Conservation (phyloP, 1,284 basidiomycete species). For the Fomitopsis palustris region DNA sequence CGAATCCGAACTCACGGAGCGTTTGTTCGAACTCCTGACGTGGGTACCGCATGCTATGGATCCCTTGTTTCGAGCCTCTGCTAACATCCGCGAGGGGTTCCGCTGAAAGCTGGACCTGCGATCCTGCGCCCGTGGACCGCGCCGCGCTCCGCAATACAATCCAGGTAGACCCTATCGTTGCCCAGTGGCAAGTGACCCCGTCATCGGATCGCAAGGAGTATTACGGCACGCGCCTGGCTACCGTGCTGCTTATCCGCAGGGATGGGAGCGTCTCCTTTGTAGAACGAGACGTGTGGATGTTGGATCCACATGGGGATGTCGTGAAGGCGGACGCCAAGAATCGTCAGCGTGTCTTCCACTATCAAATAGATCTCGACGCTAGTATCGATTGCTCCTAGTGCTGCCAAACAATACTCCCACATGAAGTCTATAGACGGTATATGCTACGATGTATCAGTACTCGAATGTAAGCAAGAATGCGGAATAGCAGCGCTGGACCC, state of each 20-base stretch:
- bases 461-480: background rate
- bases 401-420: background rate
- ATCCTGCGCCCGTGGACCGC: slow-evolving; percentile 42
- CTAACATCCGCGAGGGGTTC: slow-evolving; percentile 2
- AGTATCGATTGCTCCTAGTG: background rate
- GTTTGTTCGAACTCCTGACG: slow-evolving; percentile 63
- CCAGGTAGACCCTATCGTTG: slow-evolving; percentile 47
- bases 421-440: background rate
- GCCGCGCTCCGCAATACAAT: slow-evolving; percentile 59
- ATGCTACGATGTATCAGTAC: background rate
- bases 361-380: slow-evolving; percentile 34
- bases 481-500: background rate
- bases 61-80: background rate
- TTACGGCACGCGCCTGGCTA: slow-evolving; percentile 74
- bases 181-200: background rate
- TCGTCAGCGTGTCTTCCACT: slow-evolving; percentile 49
- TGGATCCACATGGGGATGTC: slow-evolving; percentile 31
- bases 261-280: slow-evolving; percentile 61
- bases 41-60: slow-evolving; percentile 36
- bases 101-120: slow-evolving; percentile 28
- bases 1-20: slow-evolving; percentile 50
- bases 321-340: slow-evolving; percentile 34
- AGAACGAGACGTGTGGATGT: slow-evolving; percentile 68
- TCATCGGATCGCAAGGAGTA: slow-evolving; percentile 14
- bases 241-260: slow-evolving; percentile 61